Evolutionary conservation across 148 eudicot species (phyloP).

Genomic region (Dianthus caryophyllus): DNA sequence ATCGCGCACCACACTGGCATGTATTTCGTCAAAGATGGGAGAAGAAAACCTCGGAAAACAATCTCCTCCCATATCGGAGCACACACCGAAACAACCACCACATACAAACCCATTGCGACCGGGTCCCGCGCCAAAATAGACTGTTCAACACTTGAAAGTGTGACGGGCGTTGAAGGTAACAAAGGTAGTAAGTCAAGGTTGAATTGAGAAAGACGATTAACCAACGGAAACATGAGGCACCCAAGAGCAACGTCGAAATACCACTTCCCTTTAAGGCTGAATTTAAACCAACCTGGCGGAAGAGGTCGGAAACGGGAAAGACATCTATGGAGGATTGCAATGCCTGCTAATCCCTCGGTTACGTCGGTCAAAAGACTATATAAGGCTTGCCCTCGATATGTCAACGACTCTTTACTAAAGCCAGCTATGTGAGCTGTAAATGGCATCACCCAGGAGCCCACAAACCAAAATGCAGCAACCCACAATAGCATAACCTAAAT

Average conservation of each 20-base stretch:
- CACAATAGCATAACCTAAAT: slow-evolving; percentile 71
- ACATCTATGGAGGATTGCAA: slow-evolving; percentile 61
- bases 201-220: slow-evolving; percentile 69
- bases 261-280: slow-evolving; percentile 73
- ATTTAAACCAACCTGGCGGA: slow-evolving; percentile 69
- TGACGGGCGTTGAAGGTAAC: slow-evolving; percentile 61
- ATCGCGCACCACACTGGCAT: slow-evolving; percentile 86
- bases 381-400: slow-evolving; percentile 75
- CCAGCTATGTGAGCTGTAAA: slow-evolving; percentile 67
- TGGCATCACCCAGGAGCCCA: slow-evolving; percentile 85
- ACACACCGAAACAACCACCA: slow-evolving; percentile 64
- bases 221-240: slow-evolving; percentile 84
- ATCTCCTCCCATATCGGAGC: slow-evolving; percentile 90
- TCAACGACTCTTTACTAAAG: slow-evolving; percentile 62
- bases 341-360: slow-evolving; percentile 73
- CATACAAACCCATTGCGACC: slow-evolving; percentile 67
- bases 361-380: slow-evolving; percentile 77
- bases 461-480: slow-evolving; percentile 73
- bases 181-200: slow-evolving; percentile 64
- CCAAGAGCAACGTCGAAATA: slow-evolving; percentile 64
- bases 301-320: slow-evolving; percentile 72
- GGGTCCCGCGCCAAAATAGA: slow-evolving; percentile 77
- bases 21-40: slow-evolving; percentile 79
- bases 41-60: slow-evolving; percentile 74
- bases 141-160: slow-evolving; percentile 72